Conservation (phyloP, 768 basidiomycete genomes). For the Clavaria fumosa region DNA sequence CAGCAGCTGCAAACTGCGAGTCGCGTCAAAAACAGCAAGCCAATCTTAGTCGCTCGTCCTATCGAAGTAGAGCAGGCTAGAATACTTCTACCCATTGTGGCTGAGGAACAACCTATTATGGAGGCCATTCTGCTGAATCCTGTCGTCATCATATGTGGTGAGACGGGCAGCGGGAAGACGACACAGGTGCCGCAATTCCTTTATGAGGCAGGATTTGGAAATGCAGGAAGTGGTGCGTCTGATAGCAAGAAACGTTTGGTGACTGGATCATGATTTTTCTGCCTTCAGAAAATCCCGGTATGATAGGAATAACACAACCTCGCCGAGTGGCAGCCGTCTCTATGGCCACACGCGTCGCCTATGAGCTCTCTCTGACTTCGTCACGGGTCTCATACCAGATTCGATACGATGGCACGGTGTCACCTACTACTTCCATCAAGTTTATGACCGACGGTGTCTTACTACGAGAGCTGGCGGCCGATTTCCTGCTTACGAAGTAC, state of each 20-base stretch:
- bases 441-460: slow-evolving; percentile 99
- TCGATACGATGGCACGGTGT: slow-evolving; percentile 90
- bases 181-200: slow-evolving; percentile 97
- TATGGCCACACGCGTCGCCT: slow-evolving; percentile 84
- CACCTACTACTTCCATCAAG: slow-evolving; percentile 82
- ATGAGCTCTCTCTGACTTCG: slow-evolving; percentile 75
- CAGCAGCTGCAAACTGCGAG: slow-evolving; percentile 23
- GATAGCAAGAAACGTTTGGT: background rate
- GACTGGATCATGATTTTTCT: slow-evolving; percentile 3
- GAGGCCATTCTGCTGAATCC: slow-evolving; percentile 78
- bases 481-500: slow-evolving; percentile 90
- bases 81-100: slow-evolving; percentile 71
- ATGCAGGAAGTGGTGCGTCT: slow-evolving; percentile 55
- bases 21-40: slow-evolving; percentile 21
- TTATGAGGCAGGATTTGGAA: slow-evolving; percentile 93
- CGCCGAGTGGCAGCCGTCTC: slow-evolving; percentile 95
- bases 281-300: slow-evolving; percentile 77
- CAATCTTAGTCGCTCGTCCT: slow-evolving; percentile 43
- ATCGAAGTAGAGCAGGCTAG: slow-evolving; percentile 62
- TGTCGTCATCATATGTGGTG: slow-evolving; percentile 74
- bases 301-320: slow-evolving; percentile 96
- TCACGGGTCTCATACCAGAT: slow-evolving; percentile 91
- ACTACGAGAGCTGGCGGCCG: slow-evolving; percentile 78
- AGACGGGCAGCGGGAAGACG: slow-evolving; percentile 97
- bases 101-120: slow-evolving; percentile 91